Percentiles rank a stretch among this genome's conserved stretches.
Conservation (phyloP, 31 red algal genomes). For the Porphyra umbilicalis region DNA sequence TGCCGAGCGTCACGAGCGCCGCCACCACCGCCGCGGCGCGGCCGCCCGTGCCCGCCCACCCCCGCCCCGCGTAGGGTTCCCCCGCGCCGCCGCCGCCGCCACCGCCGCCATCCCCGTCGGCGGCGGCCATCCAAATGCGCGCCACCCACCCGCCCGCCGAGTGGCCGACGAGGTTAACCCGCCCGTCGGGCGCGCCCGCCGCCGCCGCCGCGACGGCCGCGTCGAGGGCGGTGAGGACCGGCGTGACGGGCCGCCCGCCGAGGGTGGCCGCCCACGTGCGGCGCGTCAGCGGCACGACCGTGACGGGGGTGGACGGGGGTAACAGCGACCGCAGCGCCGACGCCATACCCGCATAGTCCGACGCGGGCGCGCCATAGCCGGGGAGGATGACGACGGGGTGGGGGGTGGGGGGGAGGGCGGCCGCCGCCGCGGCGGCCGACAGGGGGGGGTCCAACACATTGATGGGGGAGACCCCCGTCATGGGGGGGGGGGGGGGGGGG, state of each 20-base stretch:
- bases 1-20: slow-evolving; percentile 49
- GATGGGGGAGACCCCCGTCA: neutral
- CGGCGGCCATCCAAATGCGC: slow-evolving; percentile 50
- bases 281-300: slow-evolving; percentile 27
- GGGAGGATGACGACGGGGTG: slow-evolving; percentile 53
- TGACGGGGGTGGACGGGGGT: slow-evolving; percentile 6
- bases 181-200: neutral
- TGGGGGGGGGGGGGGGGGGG: neutral
- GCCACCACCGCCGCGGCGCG: neutral
- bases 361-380: slow-evolving; percentile 31
- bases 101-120: neutral
- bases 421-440: neutral
- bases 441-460: neutral
- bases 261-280: slow-evolving; percentile 37
- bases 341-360: slow-evolving; percentile 33
- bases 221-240: slow-evolving; percentile 30
- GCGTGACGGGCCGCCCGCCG: slow-evolving; percentile 62
- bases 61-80: neutral
- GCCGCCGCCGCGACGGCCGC: slow-evolving; percentile 11
- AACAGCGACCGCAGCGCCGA: slow-evolving; percentile 13
- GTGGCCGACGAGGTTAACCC: slow-evolving; percentile 65
- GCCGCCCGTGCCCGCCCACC: neutral
- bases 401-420: neutral
- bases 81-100: too few relatives aligned
- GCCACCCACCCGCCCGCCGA: slow-evolving; percentile 83